Base-by-base conservation (phyloP, 768 basidiomycete species). In the Chalciporus chontae region DNA sequence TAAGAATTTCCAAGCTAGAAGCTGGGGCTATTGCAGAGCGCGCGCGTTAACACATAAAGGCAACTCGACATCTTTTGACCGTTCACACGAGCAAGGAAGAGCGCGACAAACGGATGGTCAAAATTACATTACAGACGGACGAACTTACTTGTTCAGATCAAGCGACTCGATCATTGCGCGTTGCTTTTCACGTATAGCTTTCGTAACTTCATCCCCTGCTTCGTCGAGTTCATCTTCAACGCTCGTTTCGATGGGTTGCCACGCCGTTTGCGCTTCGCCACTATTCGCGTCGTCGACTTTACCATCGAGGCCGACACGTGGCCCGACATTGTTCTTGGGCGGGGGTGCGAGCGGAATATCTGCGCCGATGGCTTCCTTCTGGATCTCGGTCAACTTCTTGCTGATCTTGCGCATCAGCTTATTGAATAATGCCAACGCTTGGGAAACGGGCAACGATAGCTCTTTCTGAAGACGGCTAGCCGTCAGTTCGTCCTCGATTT, bases 331-430 rank as follows among this genome's bases (percentile, higher is more conserved):
- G 19, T 14, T 52, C 58, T 45, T 65, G 53, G 48, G 58, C 26
- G 52, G 70, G 43, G 66, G 64, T 4, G 71, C 69, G n/a, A 71
- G 61, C 1, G 83, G 80, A 24, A 90, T 73, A 43, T 79, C 78
- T 1, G 81, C 79, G 17, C 77, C 80, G 53, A 95, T 83, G 1
- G 83, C 86, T 8, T 79, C 78, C 67, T 89, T 93, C 56, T 88
- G 90, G 17, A 95, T 77, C 34, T 88, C 85, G 23, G 82, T 76
- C 42, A 97, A 71, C 18, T 76, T 74, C 57, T 85, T 87, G 56
- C 79, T 82, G 54, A 95, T 79, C 69, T 94, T 93, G 45, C 91
- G 83, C 45, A 98, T 71, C 34, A 93, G 74, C 72, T 98, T 98
- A 56, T 84, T 86, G 69, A 99, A 94, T 31, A 97, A 73, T 0